Evolutionary conservation across 495 filamentous ascomycete species (phyloP), one percentile per base, ranked within the genome.

Genomic region (Podospora sp.): DNA sequence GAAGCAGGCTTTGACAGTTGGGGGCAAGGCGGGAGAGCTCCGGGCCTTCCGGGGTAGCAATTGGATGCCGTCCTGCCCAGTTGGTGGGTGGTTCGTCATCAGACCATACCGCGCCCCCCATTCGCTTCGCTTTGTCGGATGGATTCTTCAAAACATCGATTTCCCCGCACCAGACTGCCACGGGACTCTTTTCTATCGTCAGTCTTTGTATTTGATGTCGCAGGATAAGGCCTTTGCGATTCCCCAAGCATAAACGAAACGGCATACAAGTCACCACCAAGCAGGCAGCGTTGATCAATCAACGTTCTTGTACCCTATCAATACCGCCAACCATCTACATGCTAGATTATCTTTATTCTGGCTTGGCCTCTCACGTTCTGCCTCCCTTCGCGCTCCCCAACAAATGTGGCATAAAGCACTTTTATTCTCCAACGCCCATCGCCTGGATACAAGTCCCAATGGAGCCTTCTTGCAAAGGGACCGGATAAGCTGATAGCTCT

Each of bases 41-140:
- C 52, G 52, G 52, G 21, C 20, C 24, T 55, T 55, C 52, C 52
- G 52, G 50, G 21, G 52, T 55, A 22, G 52, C n/a, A 26, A 33
- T 46, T 46, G 40, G 40, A 46, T 46, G 40, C 2, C 40, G 11
- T 14, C 40, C 5, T 46, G 5, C 22, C 7, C 20, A 22, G 52
- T 55, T 55, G 52, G 52, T 11, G 20, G 24, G 21, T 22, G 52
- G 20, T 55, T n/a, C 20, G 24, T 55, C 52, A 55, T 55, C 52
- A 55, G 52, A 55, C 52, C 6, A 55, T 6, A 11, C 20, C 24
- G 20, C 21, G 3, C 21, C 21, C 52, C 20, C 52, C 52, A 22
- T 26, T 55, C 52, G 24, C 52, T 26, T 55, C 52, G 52, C 52
- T 55, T 26, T 24, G 24, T 55, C 40, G 40, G 52, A 55, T 26